Base-by-base conservation (phyloP, 345 rosid species). In the Camelina hispida region DNA sequence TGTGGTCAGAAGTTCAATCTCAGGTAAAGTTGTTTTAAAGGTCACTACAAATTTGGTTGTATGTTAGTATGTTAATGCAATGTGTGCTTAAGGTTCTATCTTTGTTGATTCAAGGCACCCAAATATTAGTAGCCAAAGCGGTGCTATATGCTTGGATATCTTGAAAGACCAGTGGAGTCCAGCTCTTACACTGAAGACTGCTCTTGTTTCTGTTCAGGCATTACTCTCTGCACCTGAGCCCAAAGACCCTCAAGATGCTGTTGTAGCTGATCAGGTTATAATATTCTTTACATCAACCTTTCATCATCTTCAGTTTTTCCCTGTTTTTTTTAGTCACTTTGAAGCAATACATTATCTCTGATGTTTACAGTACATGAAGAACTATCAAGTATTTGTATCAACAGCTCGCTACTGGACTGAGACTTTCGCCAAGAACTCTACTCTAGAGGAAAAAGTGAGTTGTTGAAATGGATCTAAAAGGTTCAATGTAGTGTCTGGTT, bases 91-190 rank as follows among this genome's bases (percentile, higher is more conserved):
- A 40, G 34, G 4, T 23, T 59, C 1, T 51, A 3, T 51, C 34
- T 72, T 43, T 1, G 40, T 71, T 50, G 54, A 48, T 48, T 12
- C 48, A 72, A 96, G 99, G 99, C 99, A 96, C 69, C 99, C 99
- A 9, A 96, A 96, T 76, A 91, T 93, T 15, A 96, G 99, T 89
- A 93, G 99, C 71, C 99, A 96, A 78, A 96, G 97, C 66, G 99
- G 98, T 18, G 99, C 98, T 23, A 96, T 93, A 65, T 96, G 99
- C 84, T 84, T 96, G 80, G 99, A 96, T 86, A 82, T 96, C 80
- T 81, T 96, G 87, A 93, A 93, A 83, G 99, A 93, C 65, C 99
- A 96, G 46, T 96, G 99, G 99, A 96, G 99, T 83, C 99, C 99
- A 4, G 99, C 99, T 51, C 93, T 96, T 62, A 96, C 99, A 59